Evolutionary conservation across 768 basidiomycete genomes (phyloP).

Genomic region (Daedalea quercina): DNA sequence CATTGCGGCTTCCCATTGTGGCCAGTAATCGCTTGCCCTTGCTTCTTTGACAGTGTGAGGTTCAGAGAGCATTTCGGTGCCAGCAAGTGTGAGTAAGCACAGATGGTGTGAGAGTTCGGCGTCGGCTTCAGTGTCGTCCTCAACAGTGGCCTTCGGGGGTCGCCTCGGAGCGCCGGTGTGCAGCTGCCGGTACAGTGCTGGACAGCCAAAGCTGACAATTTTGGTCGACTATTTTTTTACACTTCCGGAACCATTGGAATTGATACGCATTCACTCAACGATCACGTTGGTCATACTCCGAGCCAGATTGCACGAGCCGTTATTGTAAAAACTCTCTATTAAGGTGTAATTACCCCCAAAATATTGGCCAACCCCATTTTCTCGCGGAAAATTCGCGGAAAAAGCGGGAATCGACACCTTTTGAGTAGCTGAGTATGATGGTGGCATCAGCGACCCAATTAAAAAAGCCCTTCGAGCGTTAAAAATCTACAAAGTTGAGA

Average conservation of each 20-base stretch:
- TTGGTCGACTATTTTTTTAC: not conserved
- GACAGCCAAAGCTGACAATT: too few species aligned
- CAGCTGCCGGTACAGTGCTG: too few species aligned
- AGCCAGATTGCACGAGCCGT: too few species aligned
- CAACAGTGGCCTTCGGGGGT: not conserved
- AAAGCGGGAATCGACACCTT: not conserved
- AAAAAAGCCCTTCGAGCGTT: not conserved
- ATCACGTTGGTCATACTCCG: too few species aligned
- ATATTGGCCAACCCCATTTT: not conserved
- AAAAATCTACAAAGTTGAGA: not conserved
- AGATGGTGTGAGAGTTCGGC: not conserved
- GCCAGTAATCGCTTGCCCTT: not conserved
- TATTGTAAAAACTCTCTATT: not conserved
- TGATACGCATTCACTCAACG: too few species aligned
- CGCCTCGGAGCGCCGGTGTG: too few species aligned
- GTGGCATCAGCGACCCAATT: not conserved
- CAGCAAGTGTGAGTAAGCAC: not conserved
- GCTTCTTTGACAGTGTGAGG: conserved; percentile 7
- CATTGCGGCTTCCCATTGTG: conserved; percentile 5
- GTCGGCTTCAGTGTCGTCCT: not conserved
- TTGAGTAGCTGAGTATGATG: not conserved
- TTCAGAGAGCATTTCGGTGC: conserved; percentile 2
- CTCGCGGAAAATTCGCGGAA: not conserved
- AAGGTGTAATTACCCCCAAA: not conserved
- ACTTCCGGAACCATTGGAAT: too few species aligned